Percentiles rank a stretch among this genome's conserved stretches.
Conservation (phyloP, 2,329 filamentous ascomycete species). For the Nigrograna mackinnonii region DNA sequence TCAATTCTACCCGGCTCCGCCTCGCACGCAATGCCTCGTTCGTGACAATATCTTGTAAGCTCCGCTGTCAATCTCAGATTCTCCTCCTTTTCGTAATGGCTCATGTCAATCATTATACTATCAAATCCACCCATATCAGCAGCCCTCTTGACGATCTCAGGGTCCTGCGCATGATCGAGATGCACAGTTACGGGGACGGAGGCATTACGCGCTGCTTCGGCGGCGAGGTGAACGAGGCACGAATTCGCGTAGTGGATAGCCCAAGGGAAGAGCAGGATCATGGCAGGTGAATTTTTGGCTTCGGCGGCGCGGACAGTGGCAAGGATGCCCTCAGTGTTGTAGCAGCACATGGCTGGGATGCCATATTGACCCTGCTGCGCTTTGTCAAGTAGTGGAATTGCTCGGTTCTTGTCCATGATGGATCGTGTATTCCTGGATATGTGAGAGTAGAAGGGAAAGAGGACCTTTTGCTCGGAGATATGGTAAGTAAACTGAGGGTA, state of each 20-base stretch:
- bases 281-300: conserved; percentile 66
- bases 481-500: not conserved
- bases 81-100: conserved; percentile 68
- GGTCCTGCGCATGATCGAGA: conserved; percentile 47
- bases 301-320: conserved; percentile 72
- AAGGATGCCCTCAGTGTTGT: conserved; percentile 73
- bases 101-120: conserved; percentile 76
- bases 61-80: conserved; percentile 65
- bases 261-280: conserved; percentile 77
- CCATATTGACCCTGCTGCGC: conserved; percentile 58
- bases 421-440: too few species aligned
- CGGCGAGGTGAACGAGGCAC: conserved; percentile 49
- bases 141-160: conserved; percentile 39
- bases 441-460: conserved; percentile 1
- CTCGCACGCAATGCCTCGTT: conserved; percentile 65
- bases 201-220: conserved; percentile 44
- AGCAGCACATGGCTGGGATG: conserved; percentile 63
- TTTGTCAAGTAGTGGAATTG: conserved; percentile 53
- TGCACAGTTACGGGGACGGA: conserved; percentile 44
- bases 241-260: conserved; percentile 66
- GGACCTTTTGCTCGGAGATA: not conserved
- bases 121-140: conserved; percentile 60
- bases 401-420: conserved; percentile 15
- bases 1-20: conserved; percentile 71
- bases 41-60: conserved; percentile 62